Percentiles rank a stretch among this genome's conserved stretches.
These are phyloP conservation scores for Paracorniculantispora psalliotae DNA, from an alignment of 2,329 filamentous ascomycete species.

Conservation along the genomic window DNA sequence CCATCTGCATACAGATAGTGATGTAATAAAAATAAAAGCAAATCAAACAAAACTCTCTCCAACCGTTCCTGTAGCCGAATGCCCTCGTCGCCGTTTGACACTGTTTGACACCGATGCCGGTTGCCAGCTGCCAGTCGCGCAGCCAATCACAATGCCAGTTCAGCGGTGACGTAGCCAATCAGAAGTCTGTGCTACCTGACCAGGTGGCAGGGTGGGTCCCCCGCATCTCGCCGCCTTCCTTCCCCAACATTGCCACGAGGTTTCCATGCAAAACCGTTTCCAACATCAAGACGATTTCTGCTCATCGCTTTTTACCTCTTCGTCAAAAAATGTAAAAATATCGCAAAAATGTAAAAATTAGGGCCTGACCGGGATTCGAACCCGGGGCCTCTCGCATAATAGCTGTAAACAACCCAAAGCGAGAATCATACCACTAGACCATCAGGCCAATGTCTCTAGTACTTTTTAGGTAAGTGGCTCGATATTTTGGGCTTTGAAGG, in stretches of 20 bases:
- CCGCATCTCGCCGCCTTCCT: not conserved
- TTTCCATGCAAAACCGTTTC: not conserved
- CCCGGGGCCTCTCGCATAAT: slow-evolving; percentile 29
- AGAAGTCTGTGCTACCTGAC: not conserved
- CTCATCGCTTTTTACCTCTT: too few species aligned
- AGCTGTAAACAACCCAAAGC: slow-evolving; percentile 23
- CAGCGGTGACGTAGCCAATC: not conserved
- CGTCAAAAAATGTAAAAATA: not conserved
- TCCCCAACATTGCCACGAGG: not conserved
- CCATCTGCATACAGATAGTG: too few species aligned
- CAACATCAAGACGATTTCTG: not conserved
- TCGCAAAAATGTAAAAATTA: not conserved
- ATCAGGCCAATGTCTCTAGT: slow-evolving; percentile 19
- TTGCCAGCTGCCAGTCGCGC: not conserved
- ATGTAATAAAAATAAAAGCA: too few species aligned
- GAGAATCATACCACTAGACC: slow-evolving; percentile 33
- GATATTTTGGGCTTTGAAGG: not conserved
- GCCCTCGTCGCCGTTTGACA: too few species aligned
- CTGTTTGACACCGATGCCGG: not conserved
- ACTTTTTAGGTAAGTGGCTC: not conserved
- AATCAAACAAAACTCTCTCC: too few species aligned
- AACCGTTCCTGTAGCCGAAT: too few species aligned
- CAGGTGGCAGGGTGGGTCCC: not conserved
- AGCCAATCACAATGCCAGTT: not conserved
- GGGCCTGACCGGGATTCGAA: slow-evolving; percentile 28